These are phyloP conservation scores for Ogataea wickerhamii DNA, from an alignment of 805 yeast genomes.

Conservation along the genomic window DNA sequence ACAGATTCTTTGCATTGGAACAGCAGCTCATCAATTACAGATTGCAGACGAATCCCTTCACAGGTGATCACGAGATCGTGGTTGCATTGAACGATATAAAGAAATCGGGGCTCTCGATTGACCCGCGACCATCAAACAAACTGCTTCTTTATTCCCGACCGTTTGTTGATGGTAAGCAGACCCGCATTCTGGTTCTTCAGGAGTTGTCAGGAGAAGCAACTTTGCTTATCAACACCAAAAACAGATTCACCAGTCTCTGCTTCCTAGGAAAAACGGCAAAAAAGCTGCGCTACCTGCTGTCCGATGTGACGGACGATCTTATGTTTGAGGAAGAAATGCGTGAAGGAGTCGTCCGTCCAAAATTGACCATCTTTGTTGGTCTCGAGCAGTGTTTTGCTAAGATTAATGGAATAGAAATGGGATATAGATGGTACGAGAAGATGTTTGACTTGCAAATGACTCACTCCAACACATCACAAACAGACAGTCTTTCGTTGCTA, in stretches of 20 bases:
- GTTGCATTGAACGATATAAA: slow-evolving; percentile 46
- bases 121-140: slow-evolving; percentile 17
- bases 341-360: slow-evolving; percentile 8
- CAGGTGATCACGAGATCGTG: slow-evolving; percentile 52
- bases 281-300: slow-evolving; percentile 19
- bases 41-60: slow-evolving; percentile 50
- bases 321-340: slow-evolving; percentile 22
- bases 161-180: slow-evolving; percentile 34
- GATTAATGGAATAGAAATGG: slow-evolving; percentile 30
- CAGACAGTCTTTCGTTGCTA: not conserved
- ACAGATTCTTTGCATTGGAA: slow-evolving; percentile 70
- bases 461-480: not conserved
- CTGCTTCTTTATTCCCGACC: slow-evolving; percentile 43
- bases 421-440: slow-evolving; percentile 26
- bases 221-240: slow-evolving; percentile 31
- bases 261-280: slow-evolving; percentile 26
- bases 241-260: slow-evolving; percentile 26
- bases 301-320: slow-evolving; percentile 22
- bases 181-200: slow-evolving; percentile 42
- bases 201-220: slow-evolving; percentile 27
- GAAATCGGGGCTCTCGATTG: slow-evolving; percentile 30
- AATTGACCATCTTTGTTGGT: slow-evolving; percentile 22
- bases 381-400: slow-evolving; percentile 18
- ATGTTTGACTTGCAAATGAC: slow-evolving; percentile 3
- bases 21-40: slow-evolving; percentile 58